Conservation (phyloP, 768 basidiomycete genomes). For the Cystobasidium tubakii region DNA sequence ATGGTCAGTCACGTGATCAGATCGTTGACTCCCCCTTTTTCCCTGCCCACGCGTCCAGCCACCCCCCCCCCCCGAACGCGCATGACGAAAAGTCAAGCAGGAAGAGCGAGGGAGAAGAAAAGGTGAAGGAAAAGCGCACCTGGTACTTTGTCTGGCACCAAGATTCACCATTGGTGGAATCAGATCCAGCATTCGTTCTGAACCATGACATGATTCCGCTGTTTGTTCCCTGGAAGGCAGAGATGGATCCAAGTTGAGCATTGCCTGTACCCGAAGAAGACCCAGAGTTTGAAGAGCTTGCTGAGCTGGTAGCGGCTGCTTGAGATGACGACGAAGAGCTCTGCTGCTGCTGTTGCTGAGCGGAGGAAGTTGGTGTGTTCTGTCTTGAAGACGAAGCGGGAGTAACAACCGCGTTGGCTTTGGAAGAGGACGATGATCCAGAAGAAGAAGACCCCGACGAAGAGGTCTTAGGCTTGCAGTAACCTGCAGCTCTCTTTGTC, state of each 20-base stretch:
- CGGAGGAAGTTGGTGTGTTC: not conserved
- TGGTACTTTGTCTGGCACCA: constrained; percentile 31
- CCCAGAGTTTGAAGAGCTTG: not conserved
- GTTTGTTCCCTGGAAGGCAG: constrained; percentile 27
- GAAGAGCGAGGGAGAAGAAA: not conserved
- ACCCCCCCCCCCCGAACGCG: not conserved
- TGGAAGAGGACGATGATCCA: not conserved
- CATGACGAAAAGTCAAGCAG: not conserved
- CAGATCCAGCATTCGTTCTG: constrained; percentile 13
- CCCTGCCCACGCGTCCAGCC: not conserved
- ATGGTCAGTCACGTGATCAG: not conserved
- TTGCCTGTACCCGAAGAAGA: not conserved
- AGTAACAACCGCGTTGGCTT: constrained; percentile 2
- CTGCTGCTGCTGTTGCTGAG: not conserved
- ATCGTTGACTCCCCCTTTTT: not conserved
- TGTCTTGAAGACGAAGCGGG: not conserved
- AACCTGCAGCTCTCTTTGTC: constrained; percentile 1
- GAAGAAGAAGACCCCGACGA: not conserved
- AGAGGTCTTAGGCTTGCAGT: constrained; percentile 1
- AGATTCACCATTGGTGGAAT: constrained; percentile 21
- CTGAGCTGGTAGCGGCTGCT: not conserved
- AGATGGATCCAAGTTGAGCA: constrained; percentile 26
- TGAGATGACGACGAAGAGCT: not conserved
- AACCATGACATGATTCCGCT: constrained; percentile 24
- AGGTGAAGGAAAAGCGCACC: not conserved